Base-by-base conservation (phyloP, 352 stramenopile species). In the Globisporangium alternatum region DNA sequence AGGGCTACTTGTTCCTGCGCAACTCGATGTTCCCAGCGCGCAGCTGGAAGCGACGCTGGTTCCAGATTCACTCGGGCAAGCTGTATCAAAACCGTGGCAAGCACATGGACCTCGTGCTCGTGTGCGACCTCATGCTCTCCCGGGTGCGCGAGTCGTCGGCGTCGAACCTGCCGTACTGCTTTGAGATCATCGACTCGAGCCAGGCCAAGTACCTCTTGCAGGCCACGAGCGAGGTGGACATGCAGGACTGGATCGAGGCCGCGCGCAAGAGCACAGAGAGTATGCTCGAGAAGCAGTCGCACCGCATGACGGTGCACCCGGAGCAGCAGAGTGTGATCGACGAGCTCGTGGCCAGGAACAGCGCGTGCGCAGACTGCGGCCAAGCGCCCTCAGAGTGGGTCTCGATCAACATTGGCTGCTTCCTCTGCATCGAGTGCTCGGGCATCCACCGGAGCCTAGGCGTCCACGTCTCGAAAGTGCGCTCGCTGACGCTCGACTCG, bases 361-460 rank as follows among this genome's bases (percentile, higher is more conserved):
- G 70, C 3, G 65, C 56, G 37, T 96, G 88, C 53, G 80, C 84
- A 0, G 88, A 96, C 54, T 96, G 88, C 62, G 78, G 82, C 54
- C 79, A 87, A 43, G 71, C 75, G 13, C 87, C 89, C 6, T 83
- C 96, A 1, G 94, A 99, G 62, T 99, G 97, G 97, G 95, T 97
- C 37, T 98, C 90, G 33, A 90, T 98, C 62, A 99, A 99, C 75
- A 87, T 99, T 53, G 96, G 97, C 13, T 91, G 97, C 53, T 77
- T 99, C 25, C 71, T 99, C 39, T 99, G 97, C 68, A 98, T 99
- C 67, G 89, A 98, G 69, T 99, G 97, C 70, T 97, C 89, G 43
- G 97, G 95, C 17, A 98, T 99, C 43, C 97, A 99, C 66, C 85
- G 97, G 44, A 98, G 86, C 64, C 81, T 99, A 19, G 97, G 97